Base-by-base conservation (phyloP, 2,329 filamentous ascomycete species). In the Diaporthe amygdali region DNA sequence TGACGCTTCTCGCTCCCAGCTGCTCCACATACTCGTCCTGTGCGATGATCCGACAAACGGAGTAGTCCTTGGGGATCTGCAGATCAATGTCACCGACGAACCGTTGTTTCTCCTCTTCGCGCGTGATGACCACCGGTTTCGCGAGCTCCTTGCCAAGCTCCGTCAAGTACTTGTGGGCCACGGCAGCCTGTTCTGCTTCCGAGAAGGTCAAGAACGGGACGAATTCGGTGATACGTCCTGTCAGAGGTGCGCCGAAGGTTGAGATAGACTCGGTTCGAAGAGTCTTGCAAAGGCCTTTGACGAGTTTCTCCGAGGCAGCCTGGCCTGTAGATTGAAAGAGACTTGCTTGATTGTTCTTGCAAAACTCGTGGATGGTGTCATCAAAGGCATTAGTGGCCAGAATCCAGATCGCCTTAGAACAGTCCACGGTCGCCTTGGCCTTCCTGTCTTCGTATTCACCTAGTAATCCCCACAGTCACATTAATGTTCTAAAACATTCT, bases 391-490 rank as follows among this genome's bases (percentile, higher is more conserved):
- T 87, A 0, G 85, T 87, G 0, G 83, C 84, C 0, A 88, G 71
- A 6, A 88, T 84, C 83, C 85, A 87, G 10, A 87, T 84, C 0
- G 82, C 83, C 61, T 84, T 83, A 1, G 79, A 81, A 70, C 82
- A 85, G 69, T 87, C 78, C 8, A 86, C 73, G 2, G 71, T 75
- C 0, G 71, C 71, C 1, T 68, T 74, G 51, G 74, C 77, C 4
- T 84, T 81, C 5, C 82, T 79, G 72, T 87, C 84, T 22, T 79
- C 70, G 63, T 84, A 85, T 41, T 80, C 75, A 12, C 77, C 77
- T 79, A n/a, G 32, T 30, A 5, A 5, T 27, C 0, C 0, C 4
- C 1, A 55, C 22, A 67, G 64, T 17, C 47, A 66, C 2, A 5
- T 30, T 5, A 9, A 22, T 9, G 0, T 6, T 5, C 10, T 15